Percentiles rank a stretch among this genome's conserved stretches.
phyloP scores from a whole-genome alignment of 257 asterid species.

The Petunia axillaris region DNA sequence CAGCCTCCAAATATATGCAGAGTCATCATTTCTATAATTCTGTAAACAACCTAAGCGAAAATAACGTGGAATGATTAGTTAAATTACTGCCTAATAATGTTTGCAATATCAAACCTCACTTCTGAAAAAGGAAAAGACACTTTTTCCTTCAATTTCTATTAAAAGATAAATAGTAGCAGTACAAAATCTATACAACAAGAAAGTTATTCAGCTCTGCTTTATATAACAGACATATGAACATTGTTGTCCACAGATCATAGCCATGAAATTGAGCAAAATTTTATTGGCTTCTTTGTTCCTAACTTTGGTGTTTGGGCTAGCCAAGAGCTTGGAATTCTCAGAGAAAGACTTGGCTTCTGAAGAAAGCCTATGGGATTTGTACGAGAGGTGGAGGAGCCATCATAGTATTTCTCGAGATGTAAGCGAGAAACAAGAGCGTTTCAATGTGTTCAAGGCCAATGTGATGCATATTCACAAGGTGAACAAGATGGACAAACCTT shows the following conservation, averaged over 20 bases:
- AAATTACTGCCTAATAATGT: too few species aligned
- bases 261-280: constrained; percentile 43
- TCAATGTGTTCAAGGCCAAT: constrained; percentile 84
- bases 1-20: too few species aligned
- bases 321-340: constrained; percentile 61
- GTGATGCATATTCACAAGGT: constrained; percentile 62
- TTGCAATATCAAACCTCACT: constrained; percentile 4
- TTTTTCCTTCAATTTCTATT: constrained; percentile 42
- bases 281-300: constrained; percentile 40
- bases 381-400: constrained; percentile 83
- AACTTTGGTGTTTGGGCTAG: constrained; percentile 43
- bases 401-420: constrained; percentile 70
- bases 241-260: neutral
- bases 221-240: constrained; percentile 23
- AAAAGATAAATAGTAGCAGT: neutral
- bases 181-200: constrained; percentile 11
- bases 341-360: constrained; percentile 77
- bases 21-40: too few species aligned
- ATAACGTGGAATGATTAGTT: too few species aligned
- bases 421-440: constrained; percentile 65
- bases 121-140: constrained; percentile 38
- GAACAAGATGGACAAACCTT: constrained; percentile 78
- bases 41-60: too few species aligned
- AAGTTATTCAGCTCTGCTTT: constrained; percentile 30
- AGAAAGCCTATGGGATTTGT: constrained; percentile 77